A percentile compares a stretch with the other conserved stretches of the same genome.
These are phyloP conservation scores for Linaria vulgaris DNA, from an alignment of 257 asterid genomes.

Conservation along the genomic window DNA sequence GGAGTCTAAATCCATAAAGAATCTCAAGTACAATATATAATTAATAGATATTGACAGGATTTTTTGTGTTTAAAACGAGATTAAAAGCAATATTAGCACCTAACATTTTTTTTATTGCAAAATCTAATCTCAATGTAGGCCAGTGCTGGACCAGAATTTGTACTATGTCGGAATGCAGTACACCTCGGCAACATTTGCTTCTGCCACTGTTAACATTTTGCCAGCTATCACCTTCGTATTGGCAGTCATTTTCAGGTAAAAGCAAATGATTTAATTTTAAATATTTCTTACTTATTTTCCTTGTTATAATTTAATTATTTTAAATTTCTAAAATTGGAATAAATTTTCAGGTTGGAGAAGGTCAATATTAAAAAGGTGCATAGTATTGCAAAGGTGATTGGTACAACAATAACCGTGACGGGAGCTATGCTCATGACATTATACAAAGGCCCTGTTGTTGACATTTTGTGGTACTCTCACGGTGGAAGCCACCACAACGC, in stretches of 20 bases:
- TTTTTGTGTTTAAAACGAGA: no score
- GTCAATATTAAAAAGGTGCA: slow-evolving; percentile 45
- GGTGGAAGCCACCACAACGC: slow-evolving; percentile 33
- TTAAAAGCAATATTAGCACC: no score
- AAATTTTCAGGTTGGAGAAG: slow-evolving; percentile 56
- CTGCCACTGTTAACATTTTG: slow-evolving; percentile 71
- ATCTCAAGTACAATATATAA: no score
- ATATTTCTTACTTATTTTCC: no score
- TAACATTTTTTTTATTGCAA: background rate
- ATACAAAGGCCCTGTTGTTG: slow-evolving; percentile 74
- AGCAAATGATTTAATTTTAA: no score
- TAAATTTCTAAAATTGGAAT: no score
- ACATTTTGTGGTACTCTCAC: slow-evolving; percentile 42
- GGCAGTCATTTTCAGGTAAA: slow-evolving; percentile 84
- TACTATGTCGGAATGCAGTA: slow-evolving; percentile 76
- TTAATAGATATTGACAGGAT: no score
- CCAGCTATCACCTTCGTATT: slow-evolving; percentile 84
- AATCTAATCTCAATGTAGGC: slow-evolving; percentile 42
- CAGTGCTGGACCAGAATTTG: slow-evolving; percentile 85
- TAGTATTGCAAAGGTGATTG: slow-evolving; percentile 71
- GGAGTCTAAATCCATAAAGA: no score
- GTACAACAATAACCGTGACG: slow-evolving; percentile 58
- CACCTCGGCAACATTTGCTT: slow-evolving; percentile 87
- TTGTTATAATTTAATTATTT: no score
- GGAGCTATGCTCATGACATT: slow-evolving; percentile 82